Evolutionary conservation across 1,284 basidiomycete genomes (phyloP), one percentile per base, ranked within the genome.

Genomic region (Sporisorium graminicola): DNA sequence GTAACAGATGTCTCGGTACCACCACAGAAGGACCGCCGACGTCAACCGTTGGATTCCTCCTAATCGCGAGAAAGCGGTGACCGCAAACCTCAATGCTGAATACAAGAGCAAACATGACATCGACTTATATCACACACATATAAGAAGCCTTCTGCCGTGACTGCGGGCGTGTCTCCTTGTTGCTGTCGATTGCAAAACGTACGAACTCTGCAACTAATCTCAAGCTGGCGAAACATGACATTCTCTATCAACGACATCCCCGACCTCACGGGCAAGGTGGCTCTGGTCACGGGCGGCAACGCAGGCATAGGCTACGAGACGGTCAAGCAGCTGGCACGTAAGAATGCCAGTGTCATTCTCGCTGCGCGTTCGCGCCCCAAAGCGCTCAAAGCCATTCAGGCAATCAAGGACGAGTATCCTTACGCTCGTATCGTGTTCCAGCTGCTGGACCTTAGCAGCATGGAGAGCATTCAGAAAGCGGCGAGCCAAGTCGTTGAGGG

Each of bases 281-380:
- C 52, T 18, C 52, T 54, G 2, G 52, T 54, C 37, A 54, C 52
- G 2, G 52, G 52, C 16, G 52, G 52, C 22, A 54, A 54, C 26
- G 52, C 37, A 2, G 52, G 52, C 3, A 26, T 54, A 2, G 52
- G 52, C 52, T 26, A 22, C 14, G 52, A 42, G 37, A 42, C 37
- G 2, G 52, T 54, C 37, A 40, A 29, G 20, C 37, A 54, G 52
- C 35, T 54, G 14, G 52, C 52, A 2, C 37, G 37, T 3, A 40
- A 54, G 12, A 22, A 22, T n/a, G 52, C 52, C 3, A 27, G 10
- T 1, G 37, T 54, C 7, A 42, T 42, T 37, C 52, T 54, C 8
- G 52, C 52, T 6, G 52, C 52, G 3, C 52, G 52, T 8, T 54
- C 52, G 5, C 37, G 2, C 3, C 6, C 7, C 13, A 40, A 22